Evolutionary conservation across 495 filamentous ascomycete species (phyloP).

Genomic region (Tuber calosporum): DNA sequence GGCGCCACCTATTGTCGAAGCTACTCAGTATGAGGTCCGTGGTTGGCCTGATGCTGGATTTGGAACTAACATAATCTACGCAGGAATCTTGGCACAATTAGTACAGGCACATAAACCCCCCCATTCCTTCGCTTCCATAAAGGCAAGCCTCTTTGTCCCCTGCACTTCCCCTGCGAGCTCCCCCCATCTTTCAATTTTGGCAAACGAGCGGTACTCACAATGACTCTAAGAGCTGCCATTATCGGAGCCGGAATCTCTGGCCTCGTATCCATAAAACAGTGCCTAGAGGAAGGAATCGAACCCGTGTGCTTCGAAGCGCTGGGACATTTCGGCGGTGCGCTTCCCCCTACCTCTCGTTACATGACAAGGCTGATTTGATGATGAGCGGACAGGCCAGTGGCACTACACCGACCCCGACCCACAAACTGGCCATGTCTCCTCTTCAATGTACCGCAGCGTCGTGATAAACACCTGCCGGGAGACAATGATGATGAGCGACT

Average conservation of each 20-base stretch:
- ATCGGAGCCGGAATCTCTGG: constrained; percentile 34
- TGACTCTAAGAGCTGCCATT: constrained; percentile 26
- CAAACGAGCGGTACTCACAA: constrained; percentile 3
- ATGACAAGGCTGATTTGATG: background rate
- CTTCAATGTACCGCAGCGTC: constrained; percentile 37
- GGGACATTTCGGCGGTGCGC: constrained; percentile 40
- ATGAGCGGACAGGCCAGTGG: constrained; percentile 10
- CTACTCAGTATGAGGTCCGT: too few species aligned
- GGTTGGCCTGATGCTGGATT: too few species aligned
- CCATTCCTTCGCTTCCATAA: background rate
- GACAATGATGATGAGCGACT: constrained; percentile 42
- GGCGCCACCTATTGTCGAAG: too few species aligned
- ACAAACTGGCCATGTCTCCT: constrained; percentile 25
- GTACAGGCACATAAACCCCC: background rate
- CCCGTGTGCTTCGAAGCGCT: constrained; percentile 39
- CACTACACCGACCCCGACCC: constrained; percentile 30
- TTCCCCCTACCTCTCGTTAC: constrained; percentile 16
- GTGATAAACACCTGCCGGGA: constrained; percentile 39
- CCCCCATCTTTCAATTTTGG: background rate
- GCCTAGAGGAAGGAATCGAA: constrained; percentile 37
- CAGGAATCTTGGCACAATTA: background rate
- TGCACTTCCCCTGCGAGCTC: too few species aligned
- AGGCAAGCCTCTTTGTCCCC: background rate
- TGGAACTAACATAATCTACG: too few species aligned
- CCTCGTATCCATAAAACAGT: constrained; percentile 41